These are phyloP conservation scores for Rhododendron ovatum DNA, from an alignment of 148 eudicot species.

Conservation along the genomic window DNA sequence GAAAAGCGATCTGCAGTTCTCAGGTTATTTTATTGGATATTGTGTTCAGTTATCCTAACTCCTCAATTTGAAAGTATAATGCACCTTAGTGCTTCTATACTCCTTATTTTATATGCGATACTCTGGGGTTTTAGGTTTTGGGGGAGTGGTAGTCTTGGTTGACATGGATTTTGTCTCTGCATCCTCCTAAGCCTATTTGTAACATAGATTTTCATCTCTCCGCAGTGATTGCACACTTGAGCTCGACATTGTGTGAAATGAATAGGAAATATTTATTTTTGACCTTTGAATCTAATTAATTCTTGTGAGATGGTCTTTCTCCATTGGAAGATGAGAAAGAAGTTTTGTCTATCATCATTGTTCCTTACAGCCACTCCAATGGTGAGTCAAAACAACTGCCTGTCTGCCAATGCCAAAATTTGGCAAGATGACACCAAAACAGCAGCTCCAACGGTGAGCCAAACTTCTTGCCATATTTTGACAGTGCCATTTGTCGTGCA, in stretches of 20 bases:
- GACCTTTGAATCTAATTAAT: neutral
- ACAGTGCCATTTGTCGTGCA: neutral
- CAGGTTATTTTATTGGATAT: conserved; percentile 48
- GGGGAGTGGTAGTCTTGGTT: neutral
- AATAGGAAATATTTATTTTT: neutral
- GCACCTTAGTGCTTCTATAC: neutral
- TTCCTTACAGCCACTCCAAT: neutral
- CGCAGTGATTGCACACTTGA: neutral
- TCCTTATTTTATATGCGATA: neutral
- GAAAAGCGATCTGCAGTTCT: conserved; percentile 87
- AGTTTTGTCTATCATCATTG: neutral
- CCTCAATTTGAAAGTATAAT: neutral
- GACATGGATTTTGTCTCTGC: neutral
- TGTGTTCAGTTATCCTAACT: neutral
- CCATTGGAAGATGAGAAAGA: neutral
- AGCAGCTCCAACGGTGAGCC: neutral
- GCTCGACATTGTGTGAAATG: neutral
- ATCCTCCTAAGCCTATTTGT: neutral
- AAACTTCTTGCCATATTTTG: neutral
- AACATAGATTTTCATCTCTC: neutral
- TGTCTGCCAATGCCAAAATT: neutral
- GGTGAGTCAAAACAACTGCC: neutral
- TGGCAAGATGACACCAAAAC: neutral
- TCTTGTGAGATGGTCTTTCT: neutral
- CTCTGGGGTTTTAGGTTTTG: neutral